Conservation (phyloP, 2,329 filamentous ascomycete species). For the Trichoderma guizhouense region DNA sequence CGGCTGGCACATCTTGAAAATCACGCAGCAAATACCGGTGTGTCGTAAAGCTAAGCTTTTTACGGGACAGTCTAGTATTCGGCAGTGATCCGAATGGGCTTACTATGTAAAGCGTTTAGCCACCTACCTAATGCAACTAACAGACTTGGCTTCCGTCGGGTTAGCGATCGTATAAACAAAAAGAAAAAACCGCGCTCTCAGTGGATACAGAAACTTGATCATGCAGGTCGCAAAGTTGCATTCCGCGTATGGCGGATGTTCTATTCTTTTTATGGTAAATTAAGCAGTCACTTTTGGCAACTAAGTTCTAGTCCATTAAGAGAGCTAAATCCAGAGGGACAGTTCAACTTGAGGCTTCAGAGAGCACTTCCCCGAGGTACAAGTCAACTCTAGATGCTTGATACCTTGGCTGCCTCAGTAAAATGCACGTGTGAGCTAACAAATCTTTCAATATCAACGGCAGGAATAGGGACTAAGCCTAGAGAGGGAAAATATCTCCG, state of each 20-base stretch:
- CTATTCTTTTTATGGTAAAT: too few relatives aligned
- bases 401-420: neutral
- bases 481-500: neutral
- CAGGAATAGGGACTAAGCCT: neutral
- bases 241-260: too few relatives aligned
- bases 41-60: neutral
- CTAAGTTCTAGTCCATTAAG: too few relatives aligned
- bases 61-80: neutral
- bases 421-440: neutral
- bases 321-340: too few relatives aligned
- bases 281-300: too few relatives aligned
- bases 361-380: neutral
- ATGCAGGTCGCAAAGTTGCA: too few relatives aligned
- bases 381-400: neutral
- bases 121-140: neutral
- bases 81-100: neutral
- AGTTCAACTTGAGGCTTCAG: neutral
- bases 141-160: neutral
- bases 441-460: neutral
- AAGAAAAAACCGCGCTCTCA: neutral
- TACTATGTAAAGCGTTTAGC: neutral
- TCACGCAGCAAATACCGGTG: neutral
- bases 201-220: neutral
- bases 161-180: neutral
- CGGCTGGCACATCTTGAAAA: neutral